Evolutionary conservation across 768 basidiomycete genomes (phyloP).

Genomic region (Mycena belliarum): DNA sequence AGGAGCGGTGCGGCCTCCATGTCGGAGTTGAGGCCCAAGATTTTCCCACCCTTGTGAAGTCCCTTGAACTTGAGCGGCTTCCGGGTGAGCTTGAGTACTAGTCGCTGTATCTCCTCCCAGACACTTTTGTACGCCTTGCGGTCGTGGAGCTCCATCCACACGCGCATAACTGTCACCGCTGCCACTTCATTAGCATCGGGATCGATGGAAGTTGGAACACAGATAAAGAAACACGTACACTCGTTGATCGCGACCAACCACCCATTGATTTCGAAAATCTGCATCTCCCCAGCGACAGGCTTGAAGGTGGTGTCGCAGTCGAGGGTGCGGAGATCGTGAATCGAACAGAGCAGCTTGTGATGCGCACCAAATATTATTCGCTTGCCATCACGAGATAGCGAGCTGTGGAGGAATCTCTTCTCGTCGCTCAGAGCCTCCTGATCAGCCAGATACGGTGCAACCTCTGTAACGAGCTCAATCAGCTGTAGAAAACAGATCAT

Average conservation of each 20-base stretch:
- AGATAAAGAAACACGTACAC: not conserved
- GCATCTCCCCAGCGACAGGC: conserved; percentile 5
- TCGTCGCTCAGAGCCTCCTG: conserved; percentile 4
- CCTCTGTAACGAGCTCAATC: conserved; percentile 4
- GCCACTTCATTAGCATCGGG: not conserved
- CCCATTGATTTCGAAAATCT: conserved; percentile 15
- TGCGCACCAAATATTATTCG: conserved; percentile 11
- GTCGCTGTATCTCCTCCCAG: conserved; percentile 13
- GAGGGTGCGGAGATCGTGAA: conserved; percentile 9
- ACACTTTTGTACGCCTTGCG: not conserved
- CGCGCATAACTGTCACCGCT: conserved; percentile 15
- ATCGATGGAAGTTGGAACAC: not conserved
- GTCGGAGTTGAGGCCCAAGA: conserved; percentile 13
- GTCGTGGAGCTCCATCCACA: conserved; percentile 17
- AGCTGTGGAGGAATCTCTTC: conserved; percentile 12
- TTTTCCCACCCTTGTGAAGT: conserved; percentile 8
- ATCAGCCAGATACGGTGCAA: conserved; percentile 3
- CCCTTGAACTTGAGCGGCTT: conserved; percentile 2
- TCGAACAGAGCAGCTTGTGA: not conserved
- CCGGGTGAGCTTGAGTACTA: conserved; percentile 8
- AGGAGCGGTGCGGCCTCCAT: conserved; percentile 17
- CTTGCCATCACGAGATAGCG: conserved; percentile 10
- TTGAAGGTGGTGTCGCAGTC: conserved; percentile 19
- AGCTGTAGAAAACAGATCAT: not conserved
- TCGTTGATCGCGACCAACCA: conserved; percentile 9